Evolutionary conservation across 345 rosid species (phyloP), one percentile per base, ranked within the genome.

Genomic region (Gossypium turneri): DNA sequence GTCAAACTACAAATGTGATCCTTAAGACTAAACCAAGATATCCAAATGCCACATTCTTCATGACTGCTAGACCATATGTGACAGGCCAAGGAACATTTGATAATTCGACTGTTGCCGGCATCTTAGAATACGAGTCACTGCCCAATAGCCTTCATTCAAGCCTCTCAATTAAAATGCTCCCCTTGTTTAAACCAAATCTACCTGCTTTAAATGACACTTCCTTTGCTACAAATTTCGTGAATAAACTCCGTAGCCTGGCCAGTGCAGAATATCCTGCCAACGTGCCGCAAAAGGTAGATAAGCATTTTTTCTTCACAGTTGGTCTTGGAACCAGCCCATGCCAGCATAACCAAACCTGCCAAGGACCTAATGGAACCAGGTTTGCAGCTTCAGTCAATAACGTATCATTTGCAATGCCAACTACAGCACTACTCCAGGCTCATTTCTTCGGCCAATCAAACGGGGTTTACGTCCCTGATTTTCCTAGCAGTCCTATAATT

Each of bases 351-450:
- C 84, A 79, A 74, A 86, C 93, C 47, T 87, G 89, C 75, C 93
- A 86, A 61, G 96, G 96, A 1, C 96, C 96, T 9, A 90, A 86
- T 70, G 81, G 85, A 29, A 86, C 93, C 56, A 87, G 57, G 85
- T 87, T 90, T 76, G 85, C 86, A 48, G 95, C 93, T 45, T 81
- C 91, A 0, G 79, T 90, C 53, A 90, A 87, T 65, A 90, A 88
- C 68, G 63, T 86, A 12, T 86, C 95, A 7, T 90, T 90, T 79
- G 73, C 70, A 38, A 73, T 85, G 87, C 93, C 93, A 51, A 85
- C 83, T 13, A 86, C 82, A 66, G 89, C 96, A 62, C 85, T 89
- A 9, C 93, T 89, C 61, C 91, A 89, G 20, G 81, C 93, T 25
- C 90, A 89, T 78, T 86, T 78, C 76, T 71, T 74, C 27, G 88